These are phyloP conservation scores for Exophiala spinifera DNA, from an alignment of 2,329 filamentous ascomycete genomes.

Conservation along the genomic window DNA sequence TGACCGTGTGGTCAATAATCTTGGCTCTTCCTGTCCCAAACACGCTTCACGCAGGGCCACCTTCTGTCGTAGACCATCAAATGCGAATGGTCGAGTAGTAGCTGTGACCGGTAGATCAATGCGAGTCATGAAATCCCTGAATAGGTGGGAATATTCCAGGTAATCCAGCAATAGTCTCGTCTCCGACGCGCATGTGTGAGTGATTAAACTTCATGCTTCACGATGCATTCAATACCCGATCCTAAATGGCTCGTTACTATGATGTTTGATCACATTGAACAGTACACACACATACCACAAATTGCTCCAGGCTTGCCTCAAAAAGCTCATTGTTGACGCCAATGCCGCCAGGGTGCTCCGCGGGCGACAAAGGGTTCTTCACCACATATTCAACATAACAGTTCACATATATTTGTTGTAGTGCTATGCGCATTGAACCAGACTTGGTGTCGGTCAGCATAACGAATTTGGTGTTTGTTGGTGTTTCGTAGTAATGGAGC, in stretches of 20 bases:
- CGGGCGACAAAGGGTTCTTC: conserved; percentile 61
- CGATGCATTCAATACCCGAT: conserved; percentile 29
- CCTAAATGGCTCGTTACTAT: conserved; percentile 9
- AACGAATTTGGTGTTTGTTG: conserved; percentile 91
- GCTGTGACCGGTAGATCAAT: conserved; percentile 2
- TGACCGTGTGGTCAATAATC: too few species aligned
- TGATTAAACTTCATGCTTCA: background rate
- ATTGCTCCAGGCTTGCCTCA: conserved; percentile 55
- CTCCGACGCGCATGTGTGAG: background rate
- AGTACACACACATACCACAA: conserved; percentile 44
- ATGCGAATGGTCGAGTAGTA: too few species aligned
- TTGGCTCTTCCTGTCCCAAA: too few species aligned
- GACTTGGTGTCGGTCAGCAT: conserved; percentile 90
- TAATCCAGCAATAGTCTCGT: background rate
- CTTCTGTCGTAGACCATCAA: too few species aligned
- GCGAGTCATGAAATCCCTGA: background rate
- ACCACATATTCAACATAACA: conserved; percentile 91
- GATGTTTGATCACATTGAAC: too few species aligned
- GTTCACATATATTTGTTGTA: conserved; percentile 98
- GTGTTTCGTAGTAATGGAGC: conserved; percentile 98
- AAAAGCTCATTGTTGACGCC: conserved; percentile 65
- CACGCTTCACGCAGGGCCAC: too few species aligned
- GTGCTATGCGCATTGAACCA: conserved; percentile 84
- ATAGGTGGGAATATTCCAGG: background rate
- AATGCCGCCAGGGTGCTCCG: conserved; percentile 59